Base-by-base conservation (phyloP, 2,329 filamentous ascomycete genomes). In the Cercospora berteroae region DNA sequence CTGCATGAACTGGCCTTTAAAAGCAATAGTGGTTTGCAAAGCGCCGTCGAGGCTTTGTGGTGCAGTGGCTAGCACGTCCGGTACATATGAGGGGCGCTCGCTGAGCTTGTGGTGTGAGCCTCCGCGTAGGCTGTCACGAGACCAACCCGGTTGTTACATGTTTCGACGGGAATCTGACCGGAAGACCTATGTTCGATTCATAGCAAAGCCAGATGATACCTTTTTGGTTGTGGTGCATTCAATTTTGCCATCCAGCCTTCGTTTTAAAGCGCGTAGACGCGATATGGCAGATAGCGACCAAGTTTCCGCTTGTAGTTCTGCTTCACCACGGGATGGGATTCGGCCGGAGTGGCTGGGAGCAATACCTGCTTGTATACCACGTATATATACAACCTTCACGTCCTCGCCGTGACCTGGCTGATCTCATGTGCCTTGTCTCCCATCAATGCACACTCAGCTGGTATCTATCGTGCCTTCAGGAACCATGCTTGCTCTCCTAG, bases 341-440 rank as follows among this genome's bases (percentile, higher is more conserved):
- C 20, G 31, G 27, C 55, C 27, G 6, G 48, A 5, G 23, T n/a
- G 55, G 55, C n/a, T 57, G 27, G 59, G 59, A 62, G 64, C 31
- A 62, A n/a, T 59, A 66, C 33, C 64, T 50, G 59, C 64, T 62
- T 66, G 58, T 62, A 66, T 66, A 66, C 50, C 57, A 48, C n/a
- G 55, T 36, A 55, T 63, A 66, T 63, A 58, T 66, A 66, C 50
- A 66, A 23, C 29, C 20, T 23, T 36, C 20, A 57, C 31, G 29
- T 23, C 52, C 50, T 57, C 12, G 18, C 27, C 12, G n/a, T 50
- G 44, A 33, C 25, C 29, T 16, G 10, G 20, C 36, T 50, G 42
- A 29, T 57, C 58, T 57, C 42, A n/a, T 42, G 42, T 27, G 52
- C 59, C 36, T 29, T 27, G 58, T 42, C 48, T 57, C 55, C 55